phyloP scores from a whole-genome alignment of 768 basidiomycete species.

The Collybia sordida region DNA sequence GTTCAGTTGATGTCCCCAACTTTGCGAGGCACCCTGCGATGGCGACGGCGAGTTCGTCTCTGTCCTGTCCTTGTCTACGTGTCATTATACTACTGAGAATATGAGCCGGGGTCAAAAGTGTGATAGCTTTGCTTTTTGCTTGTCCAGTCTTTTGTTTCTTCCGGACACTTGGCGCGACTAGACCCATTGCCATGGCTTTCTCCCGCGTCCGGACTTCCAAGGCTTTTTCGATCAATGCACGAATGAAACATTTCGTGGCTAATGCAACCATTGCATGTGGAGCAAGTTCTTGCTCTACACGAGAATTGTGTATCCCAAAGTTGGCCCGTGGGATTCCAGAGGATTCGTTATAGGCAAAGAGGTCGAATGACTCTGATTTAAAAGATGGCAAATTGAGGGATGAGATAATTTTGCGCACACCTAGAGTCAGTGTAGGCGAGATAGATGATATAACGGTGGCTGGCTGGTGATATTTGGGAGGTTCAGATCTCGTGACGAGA shows the following conservation, averaged over 20 bases:
- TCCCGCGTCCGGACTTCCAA: constrained; percentile 34
- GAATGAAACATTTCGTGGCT: constrained; percentile 31
- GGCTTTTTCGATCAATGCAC: constrained; percentile 34
- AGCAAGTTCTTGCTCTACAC: constrained; percentile 35
- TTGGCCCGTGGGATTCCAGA: constrained; percentile 24
- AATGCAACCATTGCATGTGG: constrained; percentile 41
- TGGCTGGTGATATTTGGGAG: neutral
- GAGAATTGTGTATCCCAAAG: constrained; percentile 22
- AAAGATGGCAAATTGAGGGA: constrained; percentile 26
- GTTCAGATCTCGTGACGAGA: neutral
- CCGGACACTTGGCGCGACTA: constrained; percentile 14
- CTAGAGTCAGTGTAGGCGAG: constrained; percentile 32
- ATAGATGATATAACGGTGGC: constrained; percentile 23
- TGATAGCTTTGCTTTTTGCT: constrained; percentile 13
- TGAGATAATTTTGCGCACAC: constrained; percentile 24
- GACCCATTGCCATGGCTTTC: constrained; percentile 18
- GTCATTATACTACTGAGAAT: constrained; percentile 39
- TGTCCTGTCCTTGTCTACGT: constrained; percentile 17
- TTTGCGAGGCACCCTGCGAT: constrained; percentile 29
- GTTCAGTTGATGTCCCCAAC: constrained; percentile 21
- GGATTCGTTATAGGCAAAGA: constrained; percentile 7
- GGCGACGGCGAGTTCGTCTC: constrained; percentile 12
- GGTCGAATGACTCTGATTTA: constrained; percentile 3
- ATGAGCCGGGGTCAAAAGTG: constrained; percentile 42
- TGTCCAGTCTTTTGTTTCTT: constrained; percentile 13